Conservation (phyloP, 768 basidiomycete genomes). For the Lactarius quietus region DNA sequence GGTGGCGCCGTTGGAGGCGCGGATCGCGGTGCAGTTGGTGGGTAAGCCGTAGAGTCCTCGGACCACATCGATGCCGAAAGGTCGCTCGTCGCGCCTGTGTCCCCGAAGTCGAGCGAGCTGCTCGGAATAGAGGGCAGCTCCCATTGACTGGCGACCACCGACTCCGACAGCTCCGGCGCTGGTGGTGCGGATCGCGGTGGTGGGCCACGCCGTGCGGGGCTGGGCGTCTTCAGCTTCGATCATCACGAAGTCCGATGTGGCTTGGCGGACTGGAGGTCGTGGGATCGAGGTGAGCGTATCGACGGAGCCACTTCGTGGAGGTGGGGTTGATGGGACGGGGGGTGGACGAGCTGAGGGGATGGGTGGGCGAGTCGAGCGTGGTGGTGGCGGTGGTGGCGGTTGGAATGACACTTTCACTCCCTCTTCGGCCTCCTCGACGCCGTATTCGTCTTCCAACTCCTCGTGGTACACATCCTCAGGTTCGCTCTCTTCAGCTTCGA, state of each 20-base stretch:
- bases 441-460: constrained; percentile 38
- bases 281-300: constrained; percentile 26
- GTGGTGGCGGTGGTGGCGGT: constrained; percentile 46
- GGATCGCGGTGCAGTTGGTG: constrained; percentile 28
- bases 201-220: constrained; percentile 43
- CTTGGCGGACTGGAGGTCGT: constrained; percentile 33
- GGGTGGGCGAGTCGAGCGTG: constrained; percentile 29
- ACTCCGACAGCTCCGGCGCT: constrained; percentile 33
- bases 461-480: constrained; percentile 62
- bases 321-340: constrained; percentile 7
- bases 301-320: constrained; percentile 21
- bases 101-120: constrained; percentile 51
- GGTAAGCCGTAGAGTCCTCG: constrained; percentile 47
- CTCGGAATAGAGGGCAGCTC: constrained; percentile 61
- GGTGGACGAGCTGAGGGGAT: constrained; percentile 27
- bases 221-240: constrained; percentile 31
- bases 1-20: constrained; percentile 29
- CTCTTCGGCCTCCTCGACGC: constrained; percentile 31
- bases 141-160: constrained; percentile 50
- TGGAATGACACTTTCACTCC: constrained; percentile 47
- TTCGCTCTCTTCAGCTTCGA: constrained; percentile 72
- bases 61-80: constrained; percentile 59
- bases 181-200: constrained; percentile 34
- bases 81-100: constrained; percentile 36
- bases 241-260: constrained; percentile 35